Conservation (phyloP, 1,284 basidiomycete genomes). For the Leccinum pallidistipes region DNA sequence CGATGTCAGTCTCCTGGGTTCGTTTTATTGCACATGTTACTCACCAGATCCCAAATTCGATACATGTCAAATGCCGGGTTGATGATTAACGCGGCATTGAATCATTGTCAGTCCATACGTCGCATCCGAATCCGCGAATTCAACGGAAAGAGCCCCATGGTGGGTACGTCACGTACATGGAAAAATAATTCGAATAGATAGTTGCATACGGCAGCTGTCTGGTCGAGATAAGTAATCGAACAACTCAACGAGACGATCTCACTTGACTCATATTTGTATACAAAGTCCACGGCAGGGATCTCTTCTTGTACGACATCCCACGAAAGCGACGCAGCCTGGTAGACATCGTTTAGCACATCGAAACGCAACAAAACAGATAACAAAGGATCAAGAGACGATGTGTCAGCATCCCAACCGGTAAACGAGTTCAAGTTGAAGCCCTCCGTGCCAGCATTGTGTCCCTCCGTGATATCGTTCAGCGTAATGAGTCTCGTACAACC, state of each 20-base stretch:
- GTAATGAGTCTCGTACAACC: too few species aligned
- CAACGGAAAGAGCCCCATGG: slow-evolving; percentile 39
- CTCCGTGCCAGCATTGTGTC: too few species aligned
- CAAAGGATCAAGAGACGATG: too few species aligned
- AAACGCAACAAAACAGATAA: too few species aligned
- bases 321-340: background rate
- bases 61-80: slow-evolving; percentile 81
- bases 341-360: slow-evolving; percentile 21
- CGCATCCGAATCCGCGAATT: slow-evolving; percentile 50
- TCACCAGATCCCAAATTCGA: slow-evolving; percentile 66
- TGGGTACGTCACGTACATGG: slow-evolving; percentile 66
- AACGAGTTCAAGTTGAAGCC: too few species aligned
- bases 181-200: slow-evolving; percentile 66
- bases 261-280: slow-evolving; percentile 63
- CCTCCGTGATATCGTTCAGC: too few species aligned
- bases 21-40: slow-evolving; percentile 13
- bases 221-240: slow-evolving; percentile 40
- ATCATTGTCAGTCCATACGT: slow-evolving; percentile 55
- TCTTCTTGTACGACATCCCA: too few species aligned
- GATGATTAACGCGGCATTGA: slow-evolving; percentile 54
- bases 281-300: slow-evolving; percentile 21
- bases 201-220: slow-evolving; percentile 52
- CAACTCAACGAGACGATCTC: slow-evolving; percentile 1
- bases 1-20: background rate
- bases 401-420: too few species aligned